These are phyloP conservation scores for Talaromyces sp. DNA, from an alignment of 2,329 filamentous ascomycete genomes.

Conservation along the genomic window DNA sequence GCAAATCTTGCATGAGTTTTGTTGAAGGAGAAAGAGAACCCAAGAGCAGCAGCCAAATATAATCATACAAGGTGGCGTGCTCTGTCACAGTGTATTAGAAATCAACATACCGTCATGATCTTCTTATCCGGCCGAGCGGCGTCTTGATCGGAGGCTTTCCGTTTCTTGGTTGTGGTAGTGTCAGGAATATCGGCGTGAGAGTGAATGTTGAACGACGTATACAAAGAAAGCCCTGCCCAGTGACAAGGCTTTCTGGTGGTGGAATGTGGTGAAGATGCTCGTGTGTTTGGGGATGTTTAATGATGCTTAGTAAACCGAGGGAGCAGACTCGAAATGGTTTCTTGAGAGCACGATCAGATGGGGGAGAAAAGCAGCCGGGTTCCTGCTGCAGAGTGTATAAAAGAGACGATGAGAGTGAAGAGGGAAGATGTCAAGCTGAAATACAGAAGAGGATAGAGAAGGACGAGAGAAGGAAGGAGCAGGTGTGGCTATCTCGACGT, in stretches of 20 bases:
- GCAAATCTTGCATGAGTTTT: not conserved
- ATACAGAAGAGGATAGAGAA: not conserved
- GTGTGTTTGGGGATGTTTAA: constrained; percentile 6
- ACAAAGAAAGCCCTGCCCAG: constrained; percentile 41
- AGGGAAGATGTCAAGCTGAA: not conserved
- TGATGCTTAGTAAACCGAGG: constrained; percentile 13
- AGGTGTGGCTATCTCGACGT: constrained; percentile 18
- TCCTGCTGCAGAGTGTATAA: not conserved
- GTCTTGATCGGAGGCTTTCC: constrained; percentile 51
- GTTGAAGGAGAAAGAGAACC: not conserved
- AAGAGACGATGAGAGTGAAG: not conserved
- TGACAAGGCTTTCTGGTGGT: constrained; percentile 43
- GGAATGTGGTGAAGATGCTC: constrained; percentile 22
- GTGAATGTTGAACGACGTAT: constrained; percentile 42
- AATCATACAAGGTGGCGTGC: constrained; percentile 11
- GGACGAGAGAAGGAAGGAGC: constrained; percentile 2
- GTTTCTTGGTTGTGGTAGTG: constrained; percentile 52
- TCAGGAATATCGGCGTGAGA: constrained; percentile 45
- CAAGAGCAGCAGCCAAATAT: not conserved
- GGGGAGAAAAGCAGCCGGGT: not conserved
- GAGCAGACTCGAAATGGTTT: not conserved
- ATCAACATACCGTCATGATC: constrained; percentile 50
- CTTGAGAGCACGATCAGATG: not conserved
- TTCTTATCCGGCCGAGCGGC: constrained; percentile 53
- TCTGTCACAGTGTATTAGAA: constrained; percentile 18